Percentiles rank a stretch among this genome's conserved stretches.
Conservation (phyloP, 1,284 basidiomycete species). For the Macrocystidia cucumis region DNA sequence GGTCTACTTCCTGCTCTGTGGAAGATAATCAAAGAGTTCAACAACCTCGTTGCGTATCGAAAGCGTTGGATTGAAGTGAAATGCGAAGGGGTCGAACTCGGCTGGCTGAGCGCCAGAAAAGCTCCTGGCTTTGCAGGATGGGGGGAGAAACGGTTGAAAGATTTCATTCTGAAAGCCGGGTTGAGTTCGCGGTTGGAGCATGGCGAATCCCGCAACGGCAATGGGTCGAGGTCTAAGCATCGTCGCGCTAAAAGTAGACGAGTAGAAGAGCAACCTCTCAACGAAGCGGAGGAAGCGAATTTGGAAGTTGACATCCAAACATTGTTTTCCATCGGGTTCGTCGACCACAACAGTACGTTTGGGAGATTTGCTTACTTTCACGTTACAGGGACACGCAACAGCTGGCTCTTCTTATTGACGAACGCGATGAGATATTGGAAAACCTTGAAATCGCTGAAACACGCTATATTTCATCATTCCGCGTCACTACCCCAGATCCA, state of each 20-base stretch:
- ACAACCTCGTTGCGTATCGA: conserved; percentile 44
- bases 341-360: conserved; percentile 8
- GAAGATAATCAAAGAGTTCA: conserved; percentile 61
- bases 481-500: conserved; percentile 63
- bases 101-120: conserved; percentile 54
- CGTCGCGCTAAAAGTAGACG: conserved; percentile 19
- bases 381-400: conserved; percentile 52
- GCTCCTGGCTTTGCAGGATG: conserved; percentile 60
- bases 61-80: conserved; percentile 52
- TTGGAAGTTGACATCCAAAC: conserved; percentile 60
- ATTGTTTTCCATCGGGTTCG: conserved; percentile 69
- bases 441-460: conserved; percentile 75
- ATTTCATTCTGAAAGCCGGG: conserved; percentile 55
- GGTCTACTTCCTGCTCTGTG: conserved; percentile 58
- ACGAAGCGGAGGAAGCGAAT: conserved; percentile 32
- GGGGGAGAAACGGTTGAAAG: conserved; percentile 67
- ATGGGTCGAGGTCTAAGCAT: conserved; percentile 18
- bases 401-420: conserved; percentile 59
- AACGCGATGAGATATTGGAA: conserved; percentile 66
- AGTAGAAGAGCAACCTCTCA: conserved; percentile 32
- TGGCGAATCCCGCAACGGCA: conserved; percentile 17
- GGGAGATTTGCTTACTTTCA: conserved; percentile 1
- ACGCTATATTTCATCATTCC: conserved; percentile 69
- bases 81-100: conserved; percentile 66
- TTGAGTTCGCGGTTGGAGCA: conserved; percentile 49